phyloP scores from a whole-genome alignment of 257 asterid genomes.

The Solanum piurae region DNA sequence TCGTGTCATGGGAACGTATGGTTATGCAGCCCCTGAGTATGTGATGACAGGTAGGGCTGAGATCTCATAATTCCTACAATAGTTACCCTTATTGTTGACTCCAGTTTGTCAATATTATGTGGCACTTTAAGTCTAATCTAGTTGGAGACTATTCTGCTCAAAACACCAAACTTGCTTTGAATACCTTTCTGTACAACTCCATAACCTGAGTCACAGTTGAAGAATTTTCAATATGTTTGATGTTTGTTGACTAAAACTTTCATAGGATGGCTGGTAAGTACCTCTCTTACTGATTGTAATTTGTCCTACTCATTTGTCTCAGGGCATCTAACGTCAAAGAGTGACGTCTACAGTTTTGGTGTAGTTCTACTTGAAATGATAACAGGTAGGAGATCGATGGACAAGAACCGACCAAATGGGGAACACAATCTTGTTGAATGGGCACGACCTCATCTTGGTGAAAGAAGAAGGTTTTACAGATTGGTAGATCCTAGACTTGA shows the following conservation, averaged over 20 bases:
- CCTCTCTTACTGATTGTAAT: not conserved
- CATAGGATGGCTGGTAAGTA: not conserved
- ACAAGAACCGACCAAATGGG: conserved; percentile 83
- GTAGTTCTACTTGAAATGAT: conserved; percentile 91
- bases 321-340: conserved; percentile 97
- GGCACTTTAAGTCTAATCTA: not conserved
- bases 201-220: not conserved
- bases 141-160: not conserved
- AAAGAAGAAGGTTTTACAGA: conserved; percentile 63
- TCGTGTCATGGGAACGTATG: conserved; percentile 98
- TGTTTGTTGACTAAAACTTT: not conserved
- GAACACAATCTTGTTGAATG: conserved; percentile 95
- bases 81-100: not conserved
- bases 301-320: not conserved
- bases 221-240: not conserved
- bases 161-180: not conserved
- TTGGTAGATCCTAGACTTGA: conserved; percentile 89
- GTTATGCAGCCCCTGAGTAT: conserved; percentile 97
- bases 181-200: not conserved
- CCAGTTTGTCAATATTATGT: not conserved
- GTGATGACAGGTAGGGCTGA: conserved; percentile 76
- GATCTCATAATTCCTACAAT: not conserved
- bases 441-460: conserved; percentile 88
- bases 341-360: conserved; percentile 90
- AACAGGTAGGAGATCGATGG: conserved; percentile 94